Evolutionary conservation across 2,329 filamentous ascomycete genomes (phyloP).

Genomic region (Beauveria sp.): DNA sequence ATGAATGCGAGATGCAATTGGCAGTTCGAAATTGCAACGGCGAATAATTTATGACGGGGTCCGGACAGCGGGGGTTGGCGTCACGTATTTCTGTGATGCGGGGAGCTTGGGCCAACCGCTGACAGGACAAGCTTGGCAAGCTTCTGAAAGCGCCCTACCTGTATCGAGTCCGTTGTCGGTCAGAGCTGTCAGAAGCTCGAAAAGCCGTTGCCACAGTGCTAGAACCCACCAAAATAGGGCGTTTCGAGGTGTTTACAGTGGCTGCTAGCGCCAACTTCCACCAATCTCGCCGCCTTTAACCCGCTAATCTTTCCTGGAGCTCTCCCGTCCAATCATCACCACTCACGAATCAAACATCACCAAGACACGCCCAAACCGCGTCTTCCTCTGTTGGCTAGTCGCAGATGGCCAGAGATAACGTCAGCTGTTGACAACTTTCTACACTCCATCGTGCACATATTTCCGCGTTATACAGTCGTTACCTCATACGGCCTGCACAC

Average conservation of each 20-base stretch:
- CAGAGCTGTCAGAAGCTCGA: neutral
- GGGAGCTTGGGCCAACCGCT: conserved; percentile 19
- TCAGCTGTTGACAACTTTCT: neutral
- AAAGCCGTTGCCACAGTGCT: neutral
- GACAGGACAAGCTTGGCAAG: neutral
- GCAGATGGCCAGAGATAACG: neutral
- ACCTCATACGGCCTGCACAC: too few species aligned
- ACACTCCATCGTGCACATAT: neutral
- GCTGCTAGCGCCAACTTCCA: neutral
- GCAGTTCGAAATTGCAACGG: neutral
- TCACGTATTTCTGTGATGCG: conserved; percentile 10
- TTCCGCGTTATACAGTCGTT: neutral
- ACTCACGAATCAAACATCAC: neutral
- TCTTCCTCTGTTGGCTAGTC: neutral
- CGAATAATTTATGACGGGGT: neutral
- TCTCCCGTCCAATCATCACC: neutral
- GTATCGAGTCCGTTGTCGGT: neutral
- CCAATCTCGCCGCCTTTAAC: neutral
- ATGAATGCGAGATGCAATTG: neutral
- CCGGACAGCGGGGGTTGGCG: conserved; percentile 6
- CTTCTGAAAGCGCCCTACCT: neutral
- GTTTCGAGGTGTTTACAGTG: neutral
- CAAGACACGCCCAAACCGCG: neutral
- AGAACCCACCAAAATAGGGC: neutral
- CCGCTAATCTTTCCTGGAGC: neutral